These are phyloP conservation scores for Penicillium verhagenii DNA, from an alignment of 495 filamentous ascomycete species.

Conservation along the genomic window DNA sequence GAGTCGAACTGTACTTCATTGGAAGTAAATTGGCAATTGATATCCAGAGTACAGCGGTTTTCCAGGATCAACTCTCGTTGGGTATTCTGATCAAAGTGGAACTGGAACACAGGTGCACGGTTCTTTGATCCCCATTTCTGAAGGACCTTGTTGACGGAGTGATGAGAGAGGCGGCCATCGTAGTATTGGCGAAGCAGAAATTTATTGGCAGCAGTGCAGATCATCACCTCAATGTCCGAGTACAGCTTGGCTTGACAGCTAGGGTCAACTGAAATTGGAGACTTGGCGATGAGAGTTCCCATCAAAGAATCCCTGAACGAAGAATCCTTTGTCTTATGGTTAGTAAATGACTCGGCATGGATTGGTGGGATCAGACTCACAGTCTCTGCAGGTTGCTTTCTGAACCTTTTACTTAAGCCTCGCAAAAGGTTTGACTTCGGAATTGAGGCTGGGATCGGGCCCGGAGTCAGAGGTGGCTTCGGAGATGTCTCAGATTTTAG, in stretches of 20 bases:
- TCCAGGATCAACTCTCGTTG: conserved; percentile 51
- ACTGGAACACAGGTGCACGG: conserved; percentile 52
- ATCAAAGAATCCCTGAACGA: not conserved
- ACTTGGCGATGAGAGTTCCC: conserved; percentile 15
- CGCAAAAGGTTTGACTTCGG: conserved; percentile 39
- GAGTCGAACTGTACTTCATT: conserved; percentile 39
- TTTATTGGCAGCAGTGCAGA: conserved; percentile 49
- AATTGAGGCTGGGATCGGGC: not conserved
- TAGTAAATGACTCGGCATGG: not conserved
- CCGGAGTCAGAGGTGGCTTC: not conserved
- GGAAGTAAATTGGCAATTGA: conserved; percentile 42
- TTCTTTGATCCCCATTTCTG: conserved; percentile 51
- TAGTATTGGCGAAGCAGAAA: conserved; percentile 49
- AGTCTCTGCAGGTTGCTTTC: conserved; percentile 44
- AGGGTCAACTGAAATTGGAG: conserved; percentile 46
- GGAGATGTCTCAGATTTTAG: not conserved
- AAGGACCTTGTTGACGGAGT: conserved; percentile 47
- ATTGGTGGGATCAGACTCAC: conserved; percentile 28
- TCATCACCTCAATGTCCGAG: conserved; percentile 55
- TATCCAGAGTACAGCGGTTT: conserved; percentile 50
- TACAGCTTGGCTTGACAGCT: conserved; percentile 51
- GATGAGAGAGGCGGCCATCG: conserved; percentile 43
- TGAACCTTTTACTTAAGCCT: conserved; percentile 43
- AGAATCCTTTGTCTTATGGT: not conserved
- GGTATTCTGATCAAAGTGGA: conserved; percentile 56